Conservation (phyloP, 352 stramenopile species). For the Halophytophthora batemanensis region DNA sequence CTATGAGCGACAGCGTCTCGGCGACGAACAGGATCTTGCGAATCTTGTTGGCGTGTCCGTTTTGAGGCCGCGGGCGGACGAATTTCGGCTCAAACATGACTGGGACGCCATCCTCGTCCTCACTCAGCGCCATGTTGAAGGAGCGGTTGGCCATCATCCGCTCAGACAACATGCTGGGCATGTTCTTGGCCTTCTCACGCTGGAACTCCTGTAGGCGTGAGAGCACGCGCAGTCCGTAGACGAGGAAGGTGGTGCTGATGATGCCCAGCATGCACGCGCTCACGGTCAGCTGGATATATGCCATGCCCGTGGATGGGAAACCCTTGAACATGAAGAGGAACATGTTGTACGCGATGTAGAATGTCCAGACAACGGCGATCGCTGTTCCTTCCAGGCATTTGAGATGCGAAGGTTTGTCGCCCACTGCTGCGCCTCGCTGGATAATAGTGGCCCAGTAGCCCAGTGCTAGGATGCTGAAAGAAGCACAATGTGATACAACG, state of each 20-base stretch:
- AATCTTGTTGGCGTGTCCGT: constrained; percentile 38
- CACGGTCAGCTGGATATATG: constrained; percentile 13
- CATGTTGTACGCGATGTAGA: constrained; percentile 15
- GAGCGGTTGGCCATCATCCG: constrained; percentile 4
- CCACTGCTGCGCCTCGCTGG: constrained; percentile 8
- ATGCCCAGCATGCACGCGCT: constrained; percentile 14
- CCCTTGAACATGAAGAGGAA: constrained; percentile 18
- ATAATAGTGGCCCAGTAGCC: constrained; percentile 22
- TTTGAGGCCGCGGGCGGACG: constrained; percentile 10
- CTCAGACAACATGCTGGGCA: constrained; percentile 8
- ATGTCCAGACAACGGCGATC: constrained; percentile 15
- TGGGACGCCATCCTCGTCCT: constrained; percentile 12
- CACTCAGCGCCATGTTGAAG: constrained; percentile 11
- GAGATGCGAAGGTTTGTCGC: constrained; percentile 4
- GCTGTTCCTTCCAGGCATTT: constrained; percentile 9
- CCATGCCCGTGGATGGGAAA: constrained; percentile 10
- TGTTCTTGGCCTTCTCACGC: constrained; percentile 12
- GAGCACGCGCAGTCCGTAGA: constrained; percentile 18
- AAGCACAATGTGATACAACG: background rate
- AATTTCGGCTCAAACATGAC: constrained; percentile 12
- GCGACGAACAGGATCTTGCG: constrained; percentile 50
- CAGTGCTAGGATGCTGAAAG: constrained; percentile 14
- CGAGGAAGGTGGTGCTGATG: constrained; percentile 17
- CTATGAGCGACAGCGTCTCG: constrained; percentile 28
- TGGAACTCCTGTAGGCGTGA: constrained; percentile 11